These are phyloP conservation scores for Cynanchum wilfordii DNA, from an alignment of 257 asterid species.

Conservation along the genomic window DNA sequence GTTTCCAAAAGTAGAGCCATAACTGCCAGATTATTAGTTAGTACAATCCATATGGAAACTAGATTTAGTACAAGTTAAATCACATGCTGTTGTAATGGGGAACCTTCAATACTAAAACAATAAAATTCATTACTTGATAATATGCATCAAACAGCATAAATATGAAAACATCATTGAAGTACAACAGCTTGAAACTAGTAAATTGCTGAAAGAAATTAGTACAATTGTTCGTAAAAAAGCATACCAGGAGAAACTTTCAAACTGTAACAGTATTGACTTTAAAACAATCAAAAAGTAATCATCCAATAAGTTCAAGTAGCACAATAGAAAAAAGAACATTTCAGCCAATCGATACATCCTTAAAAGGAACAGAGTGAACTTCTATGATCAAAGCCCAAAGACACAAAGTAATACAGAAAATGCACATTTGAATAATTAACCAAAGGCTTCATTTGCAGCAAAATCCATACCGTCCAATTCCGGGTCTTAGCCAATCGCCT, in stretches of 20 bases:
- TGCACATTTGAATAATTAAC: not conserved
- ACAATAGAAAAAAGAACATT: not conserved
- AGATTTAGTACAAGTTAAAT: not conserved
- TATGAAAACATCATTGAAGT: not conserved
- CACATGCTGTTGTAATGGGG: not conserved
- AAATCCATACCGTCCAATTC: conserved; percentile 86
- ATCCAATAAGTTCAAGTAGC: not conserved
- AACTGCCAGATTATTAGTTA: not conserved
- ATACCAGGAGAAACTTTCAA: not conserved
- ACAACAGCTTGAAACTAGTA: not conserved
- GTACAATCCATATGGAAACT: not conserved
- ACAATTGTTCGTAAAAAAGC: not conserved
- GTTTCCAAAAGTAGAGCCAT: not conserved
- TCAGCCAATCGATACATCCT: not conserved
- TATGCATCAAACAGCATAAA: not conserved
- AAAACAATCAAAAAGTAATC: not conserved
- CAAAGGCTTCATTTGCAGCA: conserved; percentile 7
- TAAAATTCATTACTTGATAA: not conserved
- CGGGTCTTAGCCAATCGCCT: conserved; percentile 89
- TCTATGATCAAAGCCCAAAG: not conserved
- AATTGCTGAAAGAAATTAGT: not conserved
- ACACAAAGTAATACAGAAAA: not conserved
- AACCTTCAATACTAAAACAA: not conserved
- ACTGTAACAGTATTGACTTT: not conserved
- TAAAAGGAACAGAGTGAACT: not conserved